Evolutionary conservation across 208 protist species (phyloP).

Genomic region (Leishmania aethiopica): DNA sequence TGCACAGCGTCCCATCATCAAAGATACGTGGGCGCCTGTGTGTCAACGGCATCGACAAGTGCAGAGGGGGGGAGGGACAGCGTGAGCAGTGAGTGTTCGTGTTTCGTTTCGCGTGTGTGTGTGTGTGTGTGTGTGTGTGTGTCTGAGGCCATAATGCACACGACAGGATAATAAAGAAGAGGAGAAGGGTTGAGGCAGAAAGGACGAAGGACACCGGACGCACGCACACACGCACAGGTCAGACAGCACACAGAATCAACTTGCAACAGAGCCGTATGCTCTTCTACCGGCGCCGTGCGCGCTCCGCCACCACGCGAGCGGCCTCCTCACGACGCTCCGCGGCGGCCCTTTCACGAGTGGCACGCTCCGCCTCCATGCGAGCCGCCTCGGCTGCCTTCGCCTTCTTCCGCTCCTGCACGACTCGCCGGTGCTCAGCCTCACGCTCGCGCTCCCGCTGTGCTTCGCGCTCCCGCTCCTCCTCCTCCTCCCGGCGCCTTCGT

Average conservation of each 20-base stretch:
- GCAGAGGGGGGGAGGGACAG: neutral
- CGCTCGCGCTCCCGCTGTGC: conserved; percentile 54
- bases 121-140: neutral
- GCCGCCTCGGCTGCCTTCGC: conserved; percentile 34
- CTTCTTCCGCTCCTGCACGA: conserved; percentile 67
- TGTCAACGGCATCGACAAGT: neutral
- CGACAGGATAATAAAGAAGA: neutral
- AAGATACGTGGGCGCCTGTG: neutral
- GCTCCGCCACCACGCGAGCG: conserved; percentile 47
- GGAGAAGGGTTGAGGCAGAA: neutral
- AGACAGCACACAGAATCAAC: neutral
- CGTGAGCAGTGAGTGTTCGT: neutral
- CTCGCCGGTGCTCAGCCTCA: conserved; percentile 43
- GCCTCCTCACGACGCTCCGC: conserved; percentile 45
- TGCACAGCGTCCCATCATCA: neutral
- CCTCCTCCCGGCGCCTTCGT: conserved; percentile 51
- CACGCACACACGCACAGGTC: neutral
- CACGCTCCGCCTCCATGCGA: conserved; percentile 34
- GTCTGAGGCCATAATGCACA: neutral
- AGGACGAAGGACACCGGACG: neutral
- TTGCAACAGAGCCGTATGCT: neutral
- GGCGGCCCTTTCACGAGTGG: conserved; percentile 34
- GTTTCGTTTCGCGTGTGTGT: neutral
- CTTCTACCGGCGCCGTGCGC: conserved; percentile 15
- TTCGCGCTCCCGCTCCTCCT: conserved; percentile 54